Percentiles rank a stretch among this genome's conserved stretches.
phyloP scores from a whole-genome alignment of 441 rosid genomes.

The Populus hybrid region DNA sequence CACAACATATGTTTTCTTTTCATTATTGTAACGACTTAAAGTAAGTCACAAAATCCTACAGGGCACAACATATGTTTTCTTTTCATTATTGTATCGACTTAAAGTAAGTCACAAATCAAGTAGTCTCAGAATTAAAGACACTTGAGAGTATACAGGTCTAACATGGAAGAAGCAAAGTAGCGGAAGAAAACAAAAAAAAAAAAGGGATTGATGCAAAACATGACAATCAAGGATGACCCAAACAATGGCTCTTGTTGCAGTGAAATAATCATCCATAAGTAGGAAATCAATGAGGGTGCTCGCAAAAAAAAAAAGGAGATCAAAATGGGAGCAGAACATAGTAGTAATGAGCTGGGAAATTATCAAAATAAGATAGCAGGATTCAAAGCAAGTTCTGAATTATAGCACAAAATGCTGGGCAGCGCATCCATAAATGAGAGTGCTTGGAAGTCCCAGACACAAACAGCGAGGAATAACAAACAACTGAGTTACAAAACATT shows the following conservation, averaged over 20 bases:
- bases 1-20: too few relatives aligned
- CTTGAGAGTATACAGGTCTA: not conserved
- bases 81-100: too few relatives aligned
- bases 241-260: not conserved
- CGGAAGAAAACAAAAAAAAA: not conserved
- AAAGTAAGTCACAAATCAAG: not conserved
- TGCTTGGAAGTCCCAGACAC: not conserved
- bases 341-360: not conserved
- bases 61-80: too few relatives aligned
- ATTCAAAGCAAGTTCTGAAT: not conserved
- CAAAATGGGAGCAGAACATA: constrained; percentile 3
- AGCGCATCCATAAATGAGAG: not conserved
- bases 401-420: not conserved
- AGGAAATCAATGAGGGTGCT: not conserved
- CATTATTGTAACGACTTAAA: too few relatives aligned
- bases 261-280: not conserved
- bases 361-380: not conserved
- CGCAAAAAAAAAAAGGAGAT: not conserved
- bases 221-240: not conserved
- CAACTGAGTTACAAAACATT: not conserved
- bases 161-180: not conserved
- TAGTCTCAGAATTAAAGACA: not conserved
- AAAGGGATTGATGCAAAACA: not conserved
- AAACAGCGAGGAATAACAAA: not conserved
- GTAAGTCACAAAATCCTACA: not conserved